Evolutionary conservation across 2,329 filamentous ascomycete genomes (phyloP), one percentile per base, ranked within the genome.

Genomic region (Colletotrichum tropicicola): DNA sequence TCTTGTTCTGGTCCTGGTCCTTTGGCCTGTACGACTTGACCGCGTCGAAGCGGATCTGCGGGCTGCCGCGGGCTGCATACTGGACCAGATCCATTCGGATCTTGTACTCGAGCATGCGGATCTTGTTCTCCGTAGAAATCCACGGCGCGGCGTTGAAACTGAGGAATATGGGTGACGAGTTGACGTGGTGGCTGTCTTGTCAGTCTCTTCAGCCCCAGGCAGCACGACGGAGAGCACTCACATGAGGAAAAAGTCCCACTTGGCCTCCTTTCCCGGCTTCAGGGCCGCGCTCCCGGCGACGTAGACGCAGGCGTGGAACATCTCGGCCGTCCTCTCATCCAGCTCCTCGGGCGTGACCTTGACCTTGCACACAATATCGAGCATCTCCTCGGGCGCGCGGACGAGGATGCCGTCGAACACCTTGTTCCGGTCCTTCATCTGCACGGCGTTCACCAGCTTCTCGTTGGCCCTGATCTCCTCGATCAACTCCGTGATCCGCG

Each of bases 211-310:
- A 5, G 19, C 21, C 32, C 8, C 2, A 7, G n/a, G 19, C 6
- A 41, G 7, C 41, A 10, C n/a, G n/a, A n/a, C n/a, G 12, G 13
- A 21, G 5, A 3, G 17, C 7, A 66, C 83, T 76, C 69, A 83
- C 85, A 87, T 85, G 59, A 88, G 69, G 80, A 90, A 96, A 75
- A 98, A 98, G 74, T 97, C 94, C 74, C 93, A 89, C 74, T 91
- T 94, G 52, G 90, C 82, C 21, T 83, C 76, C 73, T 94, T 91
- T 1, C 83, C 82, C 0, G 87, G 87, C 28, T 86, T 81, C 70
- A 92, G 86, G 0, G 92, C 87, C 1, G 90, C 86, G 1, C 80
- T 76, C 0, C 82, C 75, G 2, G 82, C 80, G 30, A 84, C 75
- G 61, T 80, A 85, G 0, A 86, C 82, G 17, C 82, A 77, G 0